Evolutionary conservation across 805 yeast species (phyloP).

Genomic region (Yamadazyma olivae): DNA sequence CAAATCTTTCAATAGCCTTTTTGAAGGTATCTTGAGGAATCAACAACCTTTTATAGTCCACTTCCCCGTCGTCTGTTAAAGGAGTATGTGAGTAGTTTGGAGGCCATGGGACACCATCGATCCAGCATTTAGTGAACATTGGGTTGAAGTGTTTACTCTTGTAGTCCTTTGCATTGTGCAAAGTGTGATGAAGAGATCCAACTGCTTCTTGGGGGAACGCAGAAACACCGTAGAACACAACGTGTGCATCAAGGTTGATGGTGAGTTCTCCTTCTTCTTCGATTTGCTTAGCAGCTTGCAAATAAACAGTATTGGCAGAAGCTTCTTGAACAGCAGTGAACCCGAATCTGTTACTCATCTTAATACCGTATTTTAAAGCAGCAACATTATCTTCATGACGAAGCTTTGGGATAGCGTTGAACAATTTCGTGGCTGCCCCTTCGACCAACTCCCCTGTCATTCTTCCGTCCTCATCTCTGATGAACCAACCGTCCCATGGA

Average conservation of each 20-base stretch:
- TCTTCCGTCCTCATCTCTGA: constrained; percentile 21
- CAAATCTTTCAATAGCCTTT: constrained; percentile 18
- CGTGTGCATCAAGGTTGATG: constrained; percentile 21
- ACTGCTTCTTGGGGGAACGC: constrained; percentile 20
- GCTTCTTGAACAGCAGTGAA: constrained; percentile 24
- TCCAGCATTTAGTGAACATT: constrained; percentile 20
- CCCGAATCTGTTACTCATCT: constrained; percentile 21
- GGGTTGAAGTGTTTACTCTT: constrained; percentile 22
- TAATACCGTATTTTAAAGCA: constrained; percentile 20
- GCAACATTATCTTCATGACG: constrained; percentile 16
- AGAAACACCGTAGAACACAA: constrained; percentile 21
- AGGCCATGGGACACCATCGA: constrained; percentile 24
- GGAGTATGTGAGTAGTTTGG: constrained; percentile 20
- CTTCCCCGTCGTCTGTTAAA: constrained; percentile 15
- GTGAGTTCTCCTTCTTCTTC: constrained; percentile 17
- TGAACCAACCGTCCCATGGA: constrained; percentile 23
- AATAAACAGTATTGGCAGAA: constrained; percentile 19
- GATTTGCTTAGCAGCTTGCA: constrained; percentile 19
- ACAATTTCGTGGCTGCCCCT: constrained; percentile 21
- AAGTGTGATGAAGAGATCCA: constrained; percentile 19
- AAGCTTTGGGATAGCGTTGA: constrained; percentile 17
- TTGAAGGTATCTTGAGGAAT: constrained; percentile 23
- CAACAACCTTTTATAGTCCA: constrained; percentile 15
- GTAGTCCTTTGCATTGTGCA: constrained; percentile 16
- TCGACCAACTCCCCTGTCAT: constrained; percentile 23